phyloP scores from a whole-genome alignment of 441 rosid species.

The Eruca vesicaria region DNA sequence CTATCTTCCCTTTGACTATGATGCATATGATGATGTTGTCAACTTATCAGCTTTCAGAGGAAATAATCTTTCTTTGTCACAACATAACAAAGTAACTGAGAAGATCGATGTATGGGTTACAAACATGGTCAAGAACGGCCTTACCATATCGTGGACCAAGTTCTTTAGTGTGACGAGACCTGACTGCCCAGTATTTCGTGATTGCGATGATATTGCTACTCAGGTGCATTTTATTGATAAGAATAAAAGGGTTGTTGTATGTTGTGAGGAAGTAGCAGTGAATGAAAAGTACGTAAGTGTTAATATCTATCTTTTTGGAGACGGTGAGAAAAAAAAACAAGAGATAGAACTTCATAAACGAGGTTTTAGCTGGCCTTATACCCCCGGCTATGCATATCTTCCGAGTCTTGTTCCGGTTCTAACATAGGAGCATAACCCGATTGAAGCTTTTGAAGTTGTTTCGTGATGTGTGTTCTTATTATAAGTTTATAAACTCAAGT shows the following conservation, averaged over 20 bases:
- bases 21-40: background rate
- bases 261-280: constrained; percentile 17
- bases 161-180: constrained; percentile 1
- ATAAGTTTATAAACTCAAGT: background rate
- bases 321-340: background rate
- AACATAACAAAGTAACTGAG: background rate
- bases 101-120: constrained; percentile 8
- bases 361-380: constrained; percentile 28
- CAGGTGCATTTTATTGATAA: constrained; percentile 21
- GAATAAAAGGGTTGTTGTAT: background rate
- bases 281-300: background rate
- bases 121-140: background rate
- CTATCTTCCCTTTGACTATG: constrained; percentile 7
- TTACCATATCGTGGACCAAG: constrained; percentile 9
- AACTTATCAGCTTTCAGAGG: constrained; percentile 9
- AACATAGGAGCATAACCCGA: background rate
- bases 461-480: background rate
- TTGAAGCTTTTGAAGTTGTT: background rate
- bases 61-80: constrained; percentile 7
- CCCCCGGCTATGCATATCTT: constrained; percentile 11
- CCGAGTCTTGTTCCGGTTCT: constrained; percentile 27
- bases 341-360: constrained; percentile 6
- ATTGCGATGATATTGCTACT: background rate
- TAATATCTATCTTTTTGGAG: constrained; percentile 5
- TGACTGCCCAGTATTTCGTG: background rate